Evolutionary conservation across 116 monocot species (phyloP), one percentile per base, ranked within the genome.

Genomic region (Dioscorea cayenensis): DNA sequence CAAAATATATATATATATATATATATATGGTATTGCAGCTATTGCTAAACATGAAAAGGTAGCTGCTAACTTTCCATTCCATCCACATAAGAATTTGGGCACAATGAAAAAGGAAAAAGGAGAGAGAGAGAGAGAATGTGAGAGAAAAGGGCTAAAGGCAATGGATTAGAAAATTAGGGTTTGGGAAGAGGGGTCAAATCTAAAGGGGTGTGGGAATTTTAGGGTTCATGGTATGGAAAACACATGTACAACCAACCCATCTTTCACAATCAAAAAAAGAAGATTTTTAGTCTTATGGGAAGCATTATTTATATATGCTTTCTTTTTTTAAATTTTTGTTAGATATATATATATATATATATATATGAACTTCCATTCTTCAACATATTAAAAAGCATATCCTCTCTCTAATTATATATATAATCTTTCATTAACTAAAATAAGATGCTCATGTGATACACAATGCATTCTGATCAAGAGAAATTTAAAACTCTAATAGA

Each of bases 41-140:
- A 32, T 32, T 64, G 11, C 1, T 35, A 36, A 36, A 32, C n/a
- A 32, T 28, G 66, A 29, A 68, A 68, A 43, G 68, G 0, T 10
- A 61, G 32, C 35, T 19, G 29, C 71, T 20, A 71, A 71, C 60
- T 70, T 70, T 70, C 52, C 51, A 32, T 59, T 17, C 59, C 59
- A 59, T 19, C 59, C 59, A 6, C n/a, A 43, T 43, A 43, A 43
- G 43, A 43, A 43, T 43, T 43, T 7, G 43, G 43, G 17, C 59
- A 59, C 43, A 43, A 19, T 19, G 59, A 21, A 21, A 59, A 21
- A 59, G 17, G 59, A 59, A 7, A 59, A 3, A 16, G 7, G 10
- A 59, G 59, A 21, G 59, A 7, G 59, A 59, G 59, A 16, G 59
- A 27, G 32, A 67, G 23, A 62, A 4, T 32, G 3, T 3, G 23